A percentile compares a stretch with the other conserved stretches of the same genome.
phyloP scores from a whole-genome alignment of 441 rosid species.

The Brassica hybrid region DNA sequence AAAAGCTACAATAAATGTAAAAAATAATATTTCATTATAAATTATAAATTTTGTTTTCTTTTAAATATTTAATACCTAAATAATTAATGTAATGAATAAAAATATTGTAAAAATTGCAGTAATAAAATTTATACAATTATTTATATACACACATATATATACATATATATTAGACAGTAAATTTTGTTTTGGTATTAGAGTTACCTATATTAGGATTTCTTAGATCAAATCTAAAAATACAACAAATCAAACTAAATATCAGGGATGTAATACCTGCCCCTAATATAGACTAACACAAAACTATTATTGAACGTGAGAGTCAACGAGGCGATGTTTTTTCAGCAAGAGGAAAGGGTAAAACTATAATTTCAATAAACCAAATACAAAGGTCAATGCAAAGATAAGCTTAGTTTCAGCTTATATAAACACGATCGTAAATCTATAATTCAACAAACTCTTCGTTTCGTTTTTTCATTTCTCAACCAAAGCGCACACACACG shows the following conservation, averaged over 20 bases:
- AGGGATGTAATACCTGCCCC: conserved; percentile 5
- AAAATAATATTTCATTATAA: too few relatives aligned
- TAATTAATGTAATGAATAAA: neutral
- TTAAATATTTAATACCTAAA: neutral
- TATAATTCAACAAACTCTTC: conserved; percentile 33
- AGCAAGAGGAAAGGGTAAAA: conserved; percentile 41
- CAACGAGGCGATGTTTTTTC: conserved; percentile 41
- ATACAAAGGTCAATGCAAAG: conserved; percentile 43
- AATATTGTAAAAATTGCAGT: neutral
- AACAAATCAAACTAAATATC: neutral
- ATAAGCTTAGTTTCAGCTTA: conserved; percentile 35
- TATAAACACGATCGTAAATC: conserved; percentile 37
- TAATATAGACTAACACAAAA: conserved; percentile 28
- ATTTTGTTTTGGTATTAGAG: too few relatives aligned
- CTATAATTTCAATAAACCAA: conserved; percentile 22
- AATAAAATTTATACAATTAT: neutral
- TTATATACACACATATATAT: too few relatives aligned
- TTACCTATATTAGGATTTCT: too few relatives aligned
- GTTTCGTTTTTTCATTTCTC: conserved; percentile 26
- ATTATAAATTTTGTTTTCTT: neutral
- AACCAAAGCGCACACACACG: conserved; percentile 9
- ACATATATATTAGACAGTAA: neutral
- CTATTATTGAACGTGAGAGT: conserved; percentile 37
- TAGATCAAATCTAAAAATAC: neutral
- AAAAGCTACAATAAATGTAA: neutral